Percentiles rank a stretch among this genome's conserved stretches.
Evolutionary conservation across 257 asterid genomes (phyloP).

Genomic region (Fraxinus pennsylvanica): DNA sequence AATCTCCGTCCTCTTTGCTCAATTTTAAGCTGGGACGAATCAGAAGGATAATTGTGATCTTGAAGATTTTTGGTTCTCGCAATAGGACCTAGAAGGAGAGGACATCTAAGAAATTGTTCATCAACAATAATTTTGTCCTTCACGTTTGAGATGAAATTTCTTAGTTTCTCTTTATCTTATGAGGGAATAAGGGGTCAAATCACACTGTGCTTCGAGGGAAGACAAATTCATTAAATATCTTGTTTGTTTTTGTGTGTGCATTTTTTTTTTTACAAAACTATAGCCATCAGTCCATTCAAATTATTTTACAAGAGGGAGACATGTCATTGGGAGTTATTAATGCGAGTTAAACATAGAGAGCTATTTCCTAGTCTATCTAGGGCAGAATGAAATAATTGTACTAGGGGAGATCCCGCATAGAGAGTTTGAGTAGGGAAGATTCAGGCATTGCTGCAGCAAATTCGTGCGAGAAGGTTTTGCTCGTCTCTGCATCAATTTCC

Average conservation of each 20-base stretch:
- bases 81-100: neutral
- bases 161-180: neutral
- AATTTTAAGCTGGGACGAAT: neutral
- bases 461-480: too few relatives aligned
- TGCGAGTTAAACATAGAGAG: too few relatives aligned
- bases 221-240: neutral
- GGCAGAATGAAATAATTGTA: too few relatives aligned
- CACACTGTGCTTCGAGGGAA: neutral
- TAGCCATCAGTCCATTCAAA: too few relatives aligned
- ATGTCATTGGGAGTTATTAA: too few relatives aligned
- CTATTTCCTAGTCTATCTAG: too few relatives aligned
- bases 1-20: neutral
- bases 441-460: too few relatives aligned
- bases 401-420: too few relatives aligned
- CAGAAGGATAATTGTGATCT: neutral
- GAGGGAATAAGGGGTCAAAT: neutral
- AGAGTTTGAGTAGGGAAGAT: too few relatives aligned
- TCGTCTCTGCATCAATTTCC: too few relatives aligned
- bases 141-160: neutral
- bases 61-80: neutral
- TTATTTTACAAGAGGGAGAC: too few relatives aligned
- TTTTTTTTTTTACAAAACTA: neutral
- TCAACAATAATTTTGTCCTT: neutral
- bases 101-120: neutral
- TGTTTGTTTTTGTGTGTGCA: neutral